phyloP scores from a whole-genome alignment of 805 yeast species.

The Cyberlindnera americana region DNA sequence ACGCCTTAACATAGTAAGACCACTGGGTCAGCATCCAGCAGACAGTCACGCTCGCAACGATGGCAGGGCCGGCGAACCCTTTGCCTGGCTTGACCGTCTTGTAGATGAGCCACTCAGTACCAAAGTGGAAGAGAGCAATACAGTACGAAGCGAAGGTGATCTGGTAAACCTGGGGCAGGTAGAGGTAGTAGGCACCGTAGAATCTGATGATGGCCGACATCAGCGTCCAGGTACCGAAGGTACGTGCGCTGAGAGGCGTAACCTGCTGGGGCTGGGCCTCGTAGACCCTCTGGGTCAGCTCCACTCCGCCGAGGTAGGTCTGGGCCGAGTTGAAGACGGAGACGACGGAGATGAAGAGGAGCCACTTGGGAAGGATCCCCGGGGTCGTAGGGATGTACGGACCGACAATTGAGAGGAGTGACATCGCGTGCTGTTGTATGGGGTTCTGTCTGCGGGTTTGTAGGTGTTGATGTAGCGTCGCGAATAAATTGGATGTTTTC shows the following conservation, averaged over 20 bases:
- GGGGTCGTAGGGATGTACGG: conserved; percentile 39
- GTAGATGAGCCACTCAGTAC: conserved; percentile 75
- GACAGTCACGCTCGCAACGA: conserved; percentile 72
- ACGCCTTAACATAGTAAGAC: conserved; percentile 44
- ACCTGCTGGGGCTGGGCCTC: conserved; percentile 58
- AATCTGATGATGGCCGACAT: conserved; percentile 79
- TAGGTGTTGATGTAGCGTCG: not conserved
- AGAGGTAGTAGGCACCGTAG: conserved; percentile 79
- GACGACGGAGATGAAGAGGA: conserved; percentile 79
- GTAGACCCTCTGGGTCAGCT: conserved; percentile 78
- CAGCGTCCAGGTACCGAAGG: conserved; percentile 98
- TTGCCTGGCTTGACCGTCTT: conserved; percentile 80
- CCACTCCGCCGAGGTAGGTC: conserved; percentile 71
- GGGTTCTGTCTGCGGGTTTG: too few species aligned
- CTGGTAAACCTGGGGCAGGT: conserved; percentile 67
- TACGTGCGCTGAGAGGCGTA: conserved; percentile 77
- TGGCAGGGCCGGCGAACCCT: conserved; percentile 85
- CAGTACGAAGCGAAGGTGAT: conserved; percentile 75
- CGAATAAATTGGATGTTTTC: too few species aligned
- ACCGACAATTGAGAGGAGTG: conserved; percentile 32
- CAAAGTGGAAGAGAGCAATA: conserved; percentile 82
- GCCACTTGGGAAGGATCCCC: conserved; percentile 74
- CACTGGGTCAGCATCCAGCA: conserved; percentile 78
- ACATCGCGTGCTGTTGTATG: conserved; percentile 21
- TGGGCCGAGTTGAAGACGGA: conserved; percentile 88